These are phyloP conservation scores for Pecoramyces ruminantium DNA, from an alignment of 192 early-diverging fungal species.

Conservation along the genomic window DNA sequence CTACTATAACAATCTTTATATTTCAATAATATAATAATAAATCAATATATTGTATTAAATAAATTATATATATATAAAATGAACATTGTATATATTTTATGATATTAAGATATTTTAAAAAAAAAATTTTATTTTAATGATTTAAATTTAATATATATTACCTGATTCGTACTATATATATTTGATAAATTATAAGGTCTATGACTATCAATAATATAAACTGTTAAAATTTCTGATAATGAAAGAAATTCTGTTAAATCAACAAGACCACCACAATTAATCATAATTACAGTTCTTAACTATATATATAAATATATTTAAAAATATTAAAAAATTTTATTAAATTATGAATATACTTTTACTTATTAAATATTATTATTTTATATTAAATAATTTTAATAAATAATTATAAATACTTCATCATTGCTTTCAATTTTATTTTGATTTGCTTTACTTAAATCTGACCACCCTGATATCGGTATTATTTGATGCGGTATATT, in stretches of 20 bases:
- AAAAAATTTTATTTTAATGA: no score
- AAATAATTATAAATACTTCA: background rate
- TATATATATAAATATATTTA: no score
- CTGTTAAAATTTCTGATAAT: slow-evolving; percentile 32
- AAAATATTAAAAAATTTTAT: no score
- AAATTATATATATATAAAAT: no score
- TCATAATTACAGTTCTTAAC: background rate
- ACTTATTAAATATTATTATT: no score
- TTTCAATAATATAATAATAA: no score
- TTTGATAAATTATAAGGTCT: slow-evolving; percentile 75
- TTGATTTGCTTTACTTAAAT: background rate
- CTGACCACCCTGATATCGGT: background rate
- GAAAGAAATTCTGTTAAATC: slow-evolving; percentile 47
- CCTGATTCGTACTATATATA: slow-evolving; percentile 53
- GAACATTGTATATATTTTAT: no score
- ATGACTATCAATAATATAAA: slow-evolving; percentile 76
- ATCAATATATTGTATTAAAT: no score
- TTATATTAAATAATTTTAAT: no score
- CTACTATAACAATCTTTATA: slow-evolving; percentile 52
- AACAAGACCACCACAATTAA: slow-evolving; percentile 39
- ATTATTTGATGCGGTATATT: background rate
- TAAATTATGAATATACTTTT: no score
- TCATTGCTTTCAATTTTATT: background rate
- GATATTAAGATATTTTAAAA: no score
- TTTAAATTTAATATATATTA: no score